Conservation (phyloP, 768 basidiomycete genomes). For the Boletus subparvulus region DNA sequence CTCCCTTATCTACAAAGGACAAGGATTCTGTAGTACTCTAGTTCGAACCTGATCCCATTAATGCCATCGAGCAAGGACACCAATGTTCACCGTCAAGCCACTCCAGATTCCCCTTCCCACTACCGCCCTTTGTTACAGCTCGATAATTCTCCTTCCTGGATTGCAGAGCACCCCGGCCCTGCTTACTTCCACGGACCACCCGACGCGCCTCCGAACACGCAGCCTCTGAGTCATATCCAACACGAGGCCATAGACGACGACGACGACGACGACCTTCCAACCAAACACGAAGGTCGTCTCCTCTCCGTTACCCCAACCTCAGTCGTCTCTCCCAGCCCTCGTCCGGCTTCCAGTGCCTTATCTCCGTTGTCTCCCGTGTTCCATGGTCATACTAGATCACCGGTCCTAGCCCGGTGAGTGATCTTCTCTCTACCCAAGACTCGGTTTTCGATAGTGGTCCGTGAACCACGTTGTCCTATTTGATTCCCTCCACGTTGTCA, state of each 20-base stretch:
- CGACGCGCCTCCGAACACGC: slow-evolving; percentile 6
- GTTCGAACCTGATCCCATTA: slow-evolving; percentile 20
- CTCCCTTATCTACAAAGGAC: slow-evolving; percentile 23
- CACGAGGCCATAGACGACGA: slow-evolving; percentile 13
- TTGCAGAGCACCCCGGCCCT: slow-evolving; percentile 9
- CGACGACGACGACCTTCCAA: slow-evolving; percentile 20
- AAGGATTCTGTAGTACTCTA: slow-evolving; percentile 17
- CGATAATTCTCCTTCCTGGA: slow-evolving; percentile 29
- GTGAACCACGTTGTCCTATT: neutral
- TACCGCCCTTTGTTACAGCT: slow-evolving; percentile 33
- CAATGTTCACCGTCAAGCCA: slow-evolving; percentile 24
- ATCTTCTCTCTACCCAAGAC: neutral
- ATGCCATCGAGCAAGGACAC: slow-evolving; percentile 29
- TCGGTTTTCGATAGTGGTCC: neutral
- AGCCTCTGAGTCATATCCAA: slow-evolving; percentile 11
- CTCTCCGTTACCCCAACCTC: slow-evolving; percentile 16
- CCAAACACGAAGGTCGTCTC: slow-evolving; percentile 29
- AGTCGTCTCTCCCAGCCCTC: slow-evolving; percentile 12
- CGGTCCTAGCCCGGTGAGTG: slow-evolving; percentile 33
- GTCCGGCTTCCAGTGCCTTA: slow-evolving; percentile 9
- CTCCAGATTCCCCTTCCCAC: slow-evolving; percentile 19
- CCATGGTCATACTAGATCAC: slow-evolving; percentile 31
- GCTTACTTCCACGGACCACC: slow-evolving; percentile 9
- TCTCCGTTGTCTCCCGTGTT: slow-evolving; percentile 12
- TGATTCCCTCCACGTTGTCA: slow-evolving; percentile 10